phyloP scores from a whole-genome alignment of 2,329 filamentous ascomycete genomes.

The Fusarium pseudocircinatum region DNA sequence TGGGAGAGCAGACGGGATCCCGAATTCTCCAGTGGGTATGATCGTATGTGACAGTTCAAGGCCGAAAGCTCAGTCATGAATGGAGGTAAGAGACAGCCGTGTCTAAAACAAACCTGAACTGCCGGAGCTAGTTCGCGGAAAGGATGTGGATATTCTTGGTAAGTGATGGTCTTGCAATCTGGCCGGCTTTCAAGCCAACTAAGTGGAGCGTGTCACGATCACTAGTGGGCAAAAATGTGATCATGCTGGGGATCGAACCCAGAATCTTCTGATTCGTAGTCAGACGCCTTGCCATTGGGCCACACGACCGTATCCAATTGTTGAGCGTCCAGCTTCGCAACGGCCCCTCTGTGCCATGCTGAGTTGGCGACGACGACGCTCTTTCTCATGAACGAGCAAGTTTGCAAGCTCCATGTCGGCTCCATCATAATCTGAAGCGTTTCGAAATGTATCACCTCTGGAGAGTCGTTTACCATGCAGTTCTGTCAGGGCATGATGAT shows the following conservation, averaged over 20 bases:
- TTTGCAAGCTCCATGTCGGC: background rate
- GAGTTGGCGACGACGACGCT: fast-evolving
- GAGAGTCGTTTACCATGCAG: too few species aligned
- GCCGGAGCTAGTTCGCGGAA: too few species aligned
- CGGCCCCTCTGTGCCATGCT: background rate
- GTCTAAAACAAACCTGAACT: fast-evolving
- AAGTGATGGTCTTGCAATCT: too few species aligned
- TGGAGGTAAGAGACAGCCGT: fast-evolving
- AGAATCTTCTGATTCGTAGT: conserved; percentile 45
- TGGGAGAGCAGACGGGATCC: conserved; percentile 1
- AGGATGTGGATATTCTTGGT: too few species aligned
- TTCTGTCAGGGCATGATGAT: too few species aligned
- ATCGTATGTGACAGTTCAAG: background rate
- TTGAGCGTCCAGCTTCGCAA: background rate
- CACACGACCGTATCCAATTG: conserved; percentile 23
- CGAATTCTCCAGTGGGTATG: conserved; percentile 1
- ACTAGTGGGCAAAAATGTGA: conserved; percentile 6
- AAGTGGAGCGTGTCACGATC: fast-evolving
- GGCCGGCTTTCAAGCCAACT: background rate
- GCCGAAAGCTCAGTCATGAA: background rate
- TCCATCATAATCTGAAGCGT: too few species aligned
- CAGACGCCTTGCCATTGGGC: conserved; percentile 43
- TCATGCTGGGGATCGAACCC: conserved; percentile 43
- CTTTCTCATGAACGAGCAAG: fast-evolving
- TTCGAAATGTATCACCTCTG: too few species aligned